Conservation (phyloP, 345 rosid species). For the Euphorbia peplus region DNA sequence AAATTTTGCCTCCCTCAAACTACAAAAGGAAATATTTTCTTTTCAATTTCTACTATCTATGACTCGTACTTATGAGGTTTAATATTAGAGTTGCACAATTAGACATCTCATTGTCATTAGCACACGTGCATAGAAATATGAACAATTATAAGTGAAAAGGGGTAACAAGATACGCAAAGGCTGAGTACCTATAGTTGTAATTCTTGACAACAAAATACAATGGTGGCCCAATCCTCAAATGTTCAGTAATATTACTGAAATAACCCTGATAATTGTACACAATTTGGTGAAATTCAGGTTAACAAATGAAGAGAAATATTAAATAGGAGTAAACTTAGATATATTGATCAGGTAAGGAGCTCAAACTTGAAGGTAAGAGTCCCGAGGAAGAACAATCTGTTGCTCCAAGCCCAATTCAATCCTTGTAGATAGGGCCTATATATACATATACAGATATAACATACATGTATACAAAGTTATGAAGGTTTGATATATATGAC, state of each 20-base stretch:
- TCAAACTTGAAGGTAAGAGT: constrained; percentile 93
- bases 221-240: constrained; percentile 93
- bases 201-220: constrained; percentile 88
- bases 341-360: neutral
- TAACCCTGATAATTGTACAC: constrained; percentile 55
- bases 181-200: constrained; percentile 72
- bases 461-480: neutral
- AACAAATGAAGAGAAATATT: constrained; percentile 5
- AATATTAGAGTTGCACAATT: neutral
- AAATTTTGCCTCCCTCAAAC: neutral
- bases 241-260: constrained; percentile 66
- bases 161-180: neutral
- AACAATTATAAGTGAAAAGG: neutral
- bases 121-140: neutral
- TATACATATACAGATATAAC: constrained; percentile 13
- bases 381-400: constrained; percentile 90
- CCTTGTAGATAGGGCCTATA: constrained; percentile 76
- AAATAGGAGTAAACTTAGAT: neutral
- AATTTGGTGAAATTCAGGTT: neutral
- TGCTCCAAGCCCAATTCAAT: constrained; percentile 95
- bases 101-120: neutral
- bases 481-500: neutral
- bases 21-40: neutral
- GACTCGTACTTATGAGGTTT: neutral
- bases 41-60: constrained; percentile 1